Percentiles rank a stretch among this genome's conserved stretches.
phyloP scores from a whole-genome alignment of 225 moss, liverwort and hornwort species.

The Sphagnum tenellum region DNA sequence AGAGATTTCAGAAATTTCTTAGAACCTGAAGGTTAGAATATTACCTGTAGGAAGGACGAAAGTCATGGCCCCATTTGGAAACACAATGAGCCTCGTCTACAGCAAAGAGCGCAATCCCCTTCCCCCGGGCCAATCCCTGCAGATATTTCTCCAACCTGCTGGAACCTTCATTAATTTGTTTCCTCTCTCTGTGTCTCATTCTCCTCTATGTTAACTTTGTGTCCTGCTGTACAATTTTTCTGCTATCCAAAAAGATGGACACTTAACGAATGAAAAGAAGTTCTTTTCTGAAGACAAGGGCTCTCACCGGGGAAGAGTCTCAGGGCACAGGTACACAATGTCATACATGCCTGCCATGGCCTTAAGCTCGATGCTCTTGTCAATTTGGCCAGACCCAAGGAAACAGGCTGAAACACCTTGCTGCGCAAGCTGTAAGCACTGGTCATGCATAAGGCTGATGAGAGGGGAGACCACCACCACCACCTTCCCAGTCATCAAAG shows the following conservation, averaged over 20 bases:
- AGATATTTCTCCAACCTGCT: constrained; percentile 50
- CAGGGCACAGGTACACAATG: constrained; percentile 67
- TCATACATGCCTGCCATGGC: constrained; percentile 65
- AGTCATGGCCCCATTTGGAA: constrained; percentile 84
- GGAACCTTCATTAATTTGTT: not conserved
- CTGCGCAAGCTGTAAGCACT: constrained; percentile 62
- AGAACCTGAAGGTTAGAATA: too few species aligned
- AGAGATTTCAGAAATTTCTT: too few species aligned
- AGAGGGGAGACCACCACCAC: constrained; percentile 74
- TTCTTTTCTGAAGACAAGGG: not conserved
- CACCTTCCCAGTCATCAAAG: constrained; percentile 73
- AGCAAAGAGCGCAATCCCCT: constrained; percentile 77
- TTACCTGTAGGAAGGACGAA: constrained; percentile 72
- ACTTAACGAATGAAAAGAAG: not conserved
- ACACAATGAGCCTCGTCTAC: constrained; percentile 83
- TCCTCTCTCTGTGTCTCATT: too few species aligned
- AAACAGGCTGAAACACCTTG: constrained; percentile 72
- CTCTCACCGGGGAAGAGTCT: constrained; percentile 52
- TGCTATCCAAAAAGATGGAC: not conserved
- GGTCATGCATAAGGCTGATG: constrained; percentile 81
- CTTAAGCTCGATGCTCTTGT: constrained; percentile 60
- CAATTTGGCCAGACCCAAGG: constrained; percentile 67
- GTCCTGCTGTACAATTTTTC: not conserved
- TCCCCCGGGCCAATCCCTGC: constrained; percentile 48
- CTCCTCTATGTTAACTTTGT: too few species aligned